A percentile compares a stretch with the other conserved stretches of the same genome.
phyloP scores from a whole-genome alignment of 2,329 filamentous ascomycete genomes.

The Blumeria hordei region DNA sequence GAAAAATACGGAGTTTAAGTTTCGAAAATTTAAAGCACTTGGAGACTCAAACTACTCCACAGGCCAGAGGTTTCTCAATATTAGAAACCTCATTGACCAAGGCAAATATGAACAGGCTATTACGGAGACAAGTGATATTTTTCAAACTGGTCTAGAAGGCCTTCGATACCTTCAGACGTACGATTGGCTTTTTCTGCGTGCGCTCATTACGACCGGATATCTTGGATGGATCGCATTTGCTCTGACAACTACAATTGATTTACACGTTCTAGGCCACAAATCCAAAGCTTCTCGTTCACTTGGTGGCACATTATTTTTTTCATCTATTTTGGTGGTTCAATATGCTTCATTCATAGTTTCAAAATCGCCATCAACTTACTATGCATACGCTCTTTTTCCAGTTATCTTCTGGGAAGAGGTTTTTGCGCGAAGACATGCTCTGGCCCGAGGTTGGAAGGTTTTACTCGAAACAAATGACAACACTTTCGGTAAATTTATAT shows the following conservation, averaged over 20 bases:
- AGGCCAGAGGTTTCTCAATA: conserved; percentile 40
- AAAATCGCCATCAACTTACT: conserved; percentile 62
- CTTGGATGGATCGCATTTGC: conserved; percentile 91
- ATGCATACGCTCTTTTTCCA: conserved; percentile 77
- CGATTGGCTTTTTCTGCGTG: conserved; percentile 87
- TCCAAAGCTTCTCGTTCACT: conserved; percentile 37
- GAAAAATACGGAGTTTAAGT: conserved; percentile 48
- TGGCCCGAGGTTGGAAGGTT: conserved; percentile 38
- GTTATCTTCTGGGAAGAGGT: conserved; percentile 95
- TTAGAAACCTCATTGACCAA: conserved; percentile 40
- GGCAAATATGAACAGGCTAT: conserved; percentile 57
- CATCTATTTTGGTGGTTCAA: conserved; percentile 47
- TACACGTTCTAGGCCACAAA: conserved; percentile 58
- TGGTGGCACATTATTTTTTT: conserved; percentile 39
- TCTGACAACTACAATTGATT: conserved; percentile 64
- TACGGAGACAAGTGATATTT: conserved; percentile 48
- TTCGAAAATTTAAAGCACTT: conserved; percentile 50
- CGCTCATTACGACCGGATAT: conserved; percentile 73
- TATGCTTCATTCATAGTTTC: conserved; percentile 64
- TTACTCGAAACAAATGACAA: conserved; percentile 48
- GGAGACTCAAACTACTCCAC: conserved; percentile 36
- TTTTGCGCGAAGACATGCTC: conserved; percentile 47
- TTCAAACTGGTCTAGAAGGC: conserved; percentile 55
- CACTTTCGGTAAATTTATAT: conserved; percentile 27
- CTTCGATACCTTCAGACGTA: conserved; percentile 91